A percentile compares a stretch with the other conserved stretches of the same genome.
Evolutionary conservation across 1,284 basidiomycete genomes (phyloP).

Genomic region (Ceratobasidium sp.): DNA sequence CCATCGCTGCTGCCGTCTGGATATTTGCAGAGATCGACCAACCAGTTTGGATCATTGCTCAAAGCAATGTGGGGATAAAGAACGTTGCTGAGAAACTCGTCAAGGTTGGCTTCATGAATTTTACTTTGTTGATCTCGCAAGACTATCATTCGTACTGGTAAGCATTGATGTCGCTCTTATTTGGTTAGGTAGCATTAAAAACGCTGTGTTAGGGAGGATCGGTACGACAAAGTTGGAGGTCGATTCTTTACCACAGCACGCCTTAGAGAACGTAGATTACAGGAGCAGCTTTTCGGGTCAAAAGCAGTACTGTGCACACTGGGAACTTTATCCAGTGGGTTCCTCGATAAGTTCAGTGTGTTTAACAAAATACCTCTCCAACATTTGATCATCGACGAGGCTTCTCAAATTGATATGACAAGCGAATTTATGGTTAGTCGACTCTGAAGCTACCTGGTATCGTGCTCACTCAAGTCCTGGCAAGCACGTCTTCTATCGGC

Average conservation of each 20-base stretch:
- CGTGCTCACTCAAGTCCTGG: background rate
- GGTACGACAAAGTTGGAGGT: slow-evolving; percentile 58
- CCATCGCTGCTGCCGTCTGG: slow-evolving; percentile 67
- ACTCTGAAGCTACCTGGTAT: background rate
- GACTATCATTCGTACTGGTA: slow-evolving; percentile 71
- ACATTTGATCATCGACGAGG: slow-evolving; percentile 67
- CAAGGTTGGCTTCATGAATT: slow-evolving; percentile 56
- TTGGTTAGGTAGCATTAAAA: slow-evolving; percentile 38
- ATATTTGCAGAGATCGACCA: slow-evolving; percentile 52
- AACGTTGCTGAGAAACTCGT: slow-evolving; percentile 70
- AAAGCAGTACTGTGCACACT: slow-evolving; percentile 20
- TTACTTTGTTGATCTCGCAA: slow-evolving; percentile 63
- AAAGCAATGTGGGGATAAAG: slow-evolving; percentile 72
- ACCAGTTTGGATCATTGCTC: slow-evolving; percentile 75
- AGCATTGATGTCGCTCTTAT: slow-evolving; percentile 43
- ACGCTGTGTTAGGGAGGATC: slow-evolving; percentile 66
- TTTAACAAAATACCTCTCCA: slow-evolving; percentile 41
- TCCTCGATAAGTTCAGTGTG: background rate
- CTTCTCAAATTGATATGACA: slow-evolving; percentile 63
- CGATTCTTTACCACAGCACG: slow-evolving; percentile 7
- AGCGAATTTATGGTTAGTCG: slow-evolving; percentile 59
- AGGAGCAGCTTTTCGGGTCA: background rate
- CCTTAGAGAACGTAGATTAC: background rate
- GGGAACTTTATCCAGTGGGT: slow-evolving; percentile 1
- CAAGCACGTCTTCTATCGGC: slow-evolving; percentile 57